These are phyloP conservation scores for Suillus decipiens DNA, from an alignment of 768 basidiomycete species.

Conservation along the genomic window DNA sequence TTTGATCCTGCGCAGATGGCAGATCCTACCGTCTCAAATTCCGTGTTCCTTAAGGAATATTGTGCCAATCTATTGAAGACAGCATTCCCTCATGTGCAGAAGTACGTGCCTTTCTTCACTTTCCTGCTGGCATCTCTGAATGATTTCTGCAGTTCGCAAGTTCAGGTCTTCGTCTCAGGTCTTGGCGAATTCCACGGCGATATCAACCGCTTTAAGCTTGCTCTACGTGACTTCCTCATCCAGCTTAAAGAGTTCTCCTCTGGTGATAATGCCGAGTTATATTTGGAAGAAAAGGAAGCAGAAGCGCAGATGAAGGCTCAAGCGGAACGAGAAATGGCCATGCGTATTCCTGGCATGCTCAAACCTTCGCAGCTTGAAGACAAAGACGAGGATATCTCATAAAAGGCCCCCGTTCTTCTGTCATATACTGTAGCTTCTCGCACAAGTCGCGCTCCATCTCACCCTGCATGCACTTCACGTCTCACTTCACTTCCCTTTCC, in stretches of 20 bases:
- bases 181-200: conserved; percentile 76
- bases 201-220: conserved; percentile 89
- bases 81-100: conserved; percentile 92
- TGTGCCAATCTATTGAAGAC: conserved; percentile 81
- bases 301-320: conserved; percentile 77
- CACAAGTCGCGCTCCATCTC: conserved; percentile 18
- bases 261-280: conserved; percentile 87
- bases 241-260: conserved; percentile 97
- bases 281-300: conserved; percentile 90
- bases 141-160: conserved; percentile 55
- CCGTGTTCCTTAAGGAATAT: conserved; percentile 81
- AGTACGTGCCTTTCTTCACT: conserved; percentile 46
- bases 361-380: conserved; percentile 95
- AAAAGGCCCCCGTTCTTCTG: conserved; percentile 30
- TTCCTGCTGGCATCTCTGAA: conserved; percentile 13
- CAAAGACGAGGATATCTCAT: conserved; percentile 79
- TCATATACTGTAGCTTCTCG: conserved; percentile 31
- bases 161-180: conserved; percentile 66
- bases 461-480: conserved; percentile 17
- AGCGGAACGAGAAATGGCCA: conserved; percentile 85
- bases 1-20: conserved; percentile 76
- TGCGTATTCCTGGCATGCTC: conserved; percentile 96
- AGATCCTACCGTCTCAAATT: conserved; percentile 74
- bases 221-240: conserved; percentile 95
- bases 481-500: conserved; percentile 19